These are phyloP conservation scores for Allodekkera sacchari DNA, from an alignment of 805 yeast genomes.

Conservation along the genomic window DNA sequence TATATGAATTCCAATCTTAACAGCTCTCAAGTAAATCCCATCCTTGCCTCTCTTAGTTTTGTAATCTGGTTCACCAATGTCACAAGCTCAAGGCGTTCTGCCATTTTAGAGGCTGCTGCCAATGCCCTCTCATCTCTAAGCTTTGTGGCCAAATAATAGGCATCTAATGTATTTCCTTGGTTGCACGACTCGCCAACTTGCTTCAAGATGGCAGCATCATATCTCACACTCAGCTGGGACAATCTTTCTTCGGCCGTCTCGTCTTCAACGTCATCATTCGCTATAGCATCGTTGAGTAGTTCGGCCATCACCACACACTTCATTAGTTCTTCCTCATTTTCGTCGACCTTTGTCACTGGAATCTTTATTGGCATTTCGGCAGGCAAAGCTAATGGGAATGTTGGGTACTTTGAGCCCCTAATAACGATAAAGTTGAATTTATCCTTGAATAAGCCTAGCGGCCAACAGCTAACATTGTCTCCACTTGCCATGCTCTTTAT, in stretches of 20 bases:
- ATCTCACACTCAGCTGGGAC: conserved; percentile 41
- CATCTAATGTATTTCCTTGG: conserved; percentile 54
- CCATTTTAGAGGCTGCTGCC: conserved; percentile 76
- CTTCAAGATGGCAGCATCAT: conserved; percentile 73
- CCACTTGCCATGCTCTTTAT: conserved; percentile 46
- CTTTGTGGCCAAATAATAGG: conserved; percentile 59
- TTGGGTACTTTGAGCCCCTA: conserved; percentile 67
- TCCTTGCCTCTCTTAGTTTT: conserved; percentile 42
- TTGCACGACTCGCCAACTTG: conserved; percentile 69
- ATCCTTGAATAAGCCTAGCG: conserved; percentile 68
- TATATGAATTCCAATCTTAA: no score
- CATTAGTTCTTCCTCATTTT: conserved; percentile 58
- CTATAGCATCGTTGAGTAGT: conserved; percentile 47
- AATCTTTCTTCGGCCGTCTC: conserved; percentile 39
- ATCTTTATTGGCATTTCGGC: conserved; percentile 64
- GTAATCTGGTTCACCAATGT: conserved; percentile 46
- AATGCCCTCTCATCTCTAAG: conserved; percentile 67
- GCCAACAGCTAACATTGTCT: conserved; percentile 72
- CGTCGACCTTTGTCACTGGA: conserved; percentile 41
- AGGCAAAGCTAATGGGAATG: conserved; percentile 78
- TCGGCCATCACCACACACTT: conserved; percentile 55
- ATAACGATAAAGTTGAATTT: conserved; percentile 67
- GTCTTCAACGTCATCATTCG: conserved; percentile 29
- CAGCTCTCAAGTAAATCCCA: no score
- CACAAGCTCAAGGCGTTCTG: conserved; percentile 58